Conservation (phyloP, 169 alveolate genomes). For the Fabrea salina region DNA sequence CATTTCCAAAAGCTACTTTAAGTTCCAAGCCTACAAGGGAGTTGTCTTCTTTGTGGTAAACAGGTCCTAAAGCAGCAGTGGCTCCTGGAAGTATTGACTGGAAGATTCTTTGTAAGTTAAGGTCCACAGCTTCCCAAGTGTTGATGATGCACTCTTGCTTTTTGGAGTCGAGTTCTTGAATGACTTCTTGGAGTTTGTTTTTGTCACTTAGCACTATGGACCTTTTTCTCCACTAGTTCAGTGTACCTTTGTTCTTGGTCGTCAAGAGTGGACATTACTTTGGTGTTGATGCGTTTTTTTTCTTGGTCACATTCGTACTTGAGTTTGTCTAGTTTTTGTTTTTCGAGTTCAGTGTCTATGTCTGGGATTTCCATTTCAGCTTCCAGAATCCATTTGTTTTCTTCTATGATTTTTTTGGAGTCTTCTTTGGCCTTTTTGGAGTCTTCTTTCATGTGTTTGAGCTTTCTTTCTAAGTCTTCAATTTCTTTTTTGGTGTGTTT, state of each 20-base stretch:
- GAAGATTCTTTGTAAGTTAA: slow-evolving; percentile 91
- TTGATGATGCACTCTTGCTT: slow-evolving; percentile 87
- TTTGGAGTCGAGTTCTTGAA: slow-evolving; percentile 90
- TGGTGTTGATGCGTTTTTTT: slow-evolving; percentile 88
- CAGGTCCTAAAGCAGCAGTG: slow-evolving; percentile 88
- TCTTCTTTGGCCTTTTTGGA: slow-evolving; percentile 42
- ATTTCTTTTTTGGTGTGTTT: neutral
- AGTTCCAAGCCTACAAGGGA: slow-evolving; percentile 78
- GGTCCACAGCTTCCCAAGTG: slow-evolving; percentile 88
- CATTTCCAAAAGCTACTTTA: slow-evolving; percentile 88
- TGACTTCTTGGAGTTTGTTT: slow-evolving; percentile 88
- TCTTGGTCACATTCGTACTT: slow-evolving; percentile 78
- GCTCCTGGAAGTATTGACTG: slow-evolving; percentile 92
- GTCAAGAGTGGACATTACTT: slow-evolving; percentile 92
- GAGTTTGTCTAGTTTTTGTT: slow-evolving; percentile 73
- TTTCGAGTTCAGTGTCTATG: slow-evolving; percentile 59
- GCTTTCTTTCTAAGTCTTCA: neutral
- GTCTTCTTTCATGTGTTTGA: slow-evolving; percentile 2
- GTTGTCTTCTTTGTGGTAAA: slow-evolving; percentile 61
- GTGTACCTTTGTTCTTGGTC: slow-evolving; percentile 87
- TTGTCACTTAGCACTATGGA: slow-evolving; percentile 87
- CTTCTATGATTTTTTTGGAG: slow-evolving; percentile 31
- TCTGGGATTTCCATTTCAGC: slow-evolving; percentile 33
- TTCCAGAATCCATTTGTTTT: slow-evolving; percentile 28
- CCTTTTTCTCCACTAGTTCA: slow-evolving; percentile 85